A percentile compares a stretch with the other conserved stretches of the same genome.
phyloP scores from a whole-genome alignment of 2,329 filamentous ascomycete genomes.

The Colletotrichum acutatum region DNA sequence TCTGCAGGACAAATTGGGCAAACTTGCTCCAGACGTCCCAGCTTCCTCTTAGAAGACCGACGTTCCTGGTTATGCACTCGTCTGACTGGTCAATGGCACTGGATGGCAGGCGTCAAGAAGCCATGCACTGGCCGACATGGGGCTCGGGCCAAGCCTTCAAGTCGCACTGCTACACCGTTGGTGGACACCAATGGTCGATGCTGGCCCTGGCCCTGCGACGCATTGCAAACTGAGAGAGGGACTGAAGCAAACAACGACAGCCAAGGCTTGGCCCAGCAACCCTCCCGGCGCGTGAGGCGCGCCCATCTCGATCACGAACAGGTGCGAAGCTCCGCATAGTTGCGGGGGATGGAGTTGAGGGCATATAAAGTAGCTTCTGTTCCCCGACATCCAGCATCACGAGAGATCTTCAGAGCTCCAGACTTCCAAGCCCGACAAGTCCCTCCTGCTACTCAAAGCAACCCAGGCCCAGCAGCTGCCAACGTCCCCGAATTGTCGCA shows the following conservation, averaged over 20 bases:
- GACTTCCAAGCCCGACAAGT: conserved; percentile 10
- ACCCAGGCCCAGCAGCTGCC: conserved; percentile 8
- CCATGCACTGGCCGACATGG: conserved; percentile 3
- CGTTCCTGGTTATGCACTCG: not conserved
- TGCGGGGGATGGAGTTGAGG: not conserved
- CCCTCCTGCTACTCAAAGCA: not conserved
- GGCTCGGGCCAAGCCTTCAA: conserved; percentile 4
- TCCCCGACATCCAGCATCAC: not conserved
- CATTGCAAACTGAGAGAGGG: conserved; percentile 10
- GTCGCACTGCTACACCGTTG: not conserved
- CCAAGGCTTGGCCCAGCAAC: conserved; percentile 16
- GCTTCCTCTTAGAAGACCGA: conserved; percentile 2
- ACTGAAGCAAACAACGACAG: not conserved
- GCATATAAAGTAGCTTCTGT: conserved; percentile 15
- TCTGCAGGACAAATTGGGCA: not conserved
- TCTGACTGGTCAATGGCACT: not conserved
- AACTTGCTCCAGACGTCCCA: conserved; percentile 11
- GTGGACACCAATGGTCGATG: not conserved
- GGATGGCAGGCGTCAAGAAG: conserved; percentile 3
- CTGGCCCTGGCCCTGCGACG: conserved; percentile 11
- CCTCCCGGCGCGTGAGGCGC: not conserved
- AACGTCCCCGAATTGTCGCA: not conserved
- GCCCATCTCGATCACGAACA: not conserved
- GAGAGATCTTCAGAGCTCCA: conserved; percentile 25
- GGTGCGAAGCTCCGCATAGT: not conserved